A percentile compares a stretch with the other conserved stretches of the same genome.
These are phyloP conservation scores for Globisporangium iwayamae DNA, from an alignment of 352 stramenopile genomes.

Conservation along the genomic window DNA sequence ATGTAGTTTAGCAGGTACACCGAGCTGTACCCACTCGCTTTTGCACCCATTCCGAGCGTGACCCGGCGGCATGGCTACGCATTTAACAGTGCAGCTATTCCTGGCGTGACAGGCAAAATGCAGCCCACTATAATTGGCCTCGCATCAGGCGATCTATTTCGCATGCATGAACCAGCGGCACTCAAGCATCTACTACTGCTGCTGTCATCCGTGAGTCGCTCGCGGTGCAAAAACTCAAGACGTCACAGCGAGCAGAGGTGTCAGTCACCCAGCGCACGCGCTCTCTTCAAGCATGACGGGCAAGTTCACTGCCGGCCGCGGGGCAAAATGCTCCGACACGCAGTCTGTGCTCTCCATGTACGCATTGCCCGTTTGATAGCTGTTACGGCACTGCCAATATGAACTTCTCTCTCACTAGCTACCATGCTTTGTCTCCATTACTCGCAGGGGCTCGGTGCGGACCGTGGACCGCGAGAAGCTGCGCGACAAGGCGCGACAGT, in stretches of 20 bases:
- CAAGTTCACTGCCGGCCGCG: slow-evolving; percentile 25
- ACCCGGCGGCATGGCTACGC: slow-evolving; percentile 1
- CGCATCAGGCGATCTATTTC: neutral
- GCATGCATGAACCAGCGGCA: neutral
- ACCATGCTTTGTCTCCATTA: neutral
- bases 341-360: slow-evolving; percentile 39
- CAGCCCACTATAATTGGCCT: neutral
- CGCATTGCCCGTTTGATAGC: too few relatives aligned
- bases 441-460: slow-evolving; percentile 34
- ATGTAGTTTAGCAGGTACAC: neutral
- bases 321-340: slow-evolving; percentile 27
- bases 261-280: neutral
- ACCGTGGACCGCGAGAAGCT: slow-evolving; percentile 68
- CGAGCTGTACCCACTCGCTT: neutral
- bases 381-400: too few relatives aligned
- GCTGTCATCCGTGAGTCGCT: neutral
- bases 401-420: neutral
- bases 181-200: too few relatives aligned
- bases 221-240: neutral
- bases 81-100: neutral
- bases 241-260: neutral
- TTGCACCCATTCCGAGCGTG: neutral
- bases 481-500: slow-evolving; percentile 53
- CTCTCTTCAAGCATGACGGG: slow-evolving; percentile 27
- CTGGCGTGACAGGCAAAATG: neutral